Conservation (phyloP, 345 rosid species). For the Pugionium cornutum region DNA sequence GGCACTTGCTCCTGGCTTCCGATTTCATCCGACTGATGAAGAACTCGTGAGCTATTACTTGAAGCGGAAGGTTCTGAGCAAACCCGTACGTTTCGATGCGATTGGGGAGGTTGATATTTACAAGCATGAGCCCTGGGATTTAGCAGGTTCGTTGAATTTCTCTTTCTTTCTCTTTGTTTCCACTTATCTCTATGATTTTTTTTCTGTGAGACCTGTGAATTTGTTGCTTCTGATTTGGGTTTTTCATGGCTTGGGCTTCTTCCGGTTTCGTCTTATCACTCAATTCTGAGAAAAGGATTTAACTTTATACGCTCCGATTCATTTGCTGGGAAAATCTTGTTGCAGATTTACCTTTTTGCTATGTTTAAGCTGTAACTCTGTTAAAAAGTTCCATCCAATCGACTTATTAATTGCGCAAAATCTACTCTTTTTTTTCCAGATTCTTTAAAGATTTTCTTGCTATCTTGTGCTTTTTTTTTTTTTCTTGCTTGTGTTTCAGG, state of each 20-base stretch:
- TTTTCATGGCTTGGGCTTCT: not conserved
- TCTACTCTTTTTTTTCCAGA: not conserved
- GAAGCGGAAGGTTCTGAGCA: conserved; percentile 73
- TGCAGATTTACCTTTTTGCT: conserved; percentile 15
- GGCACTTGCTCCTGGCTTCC: conserved; percentile 88
- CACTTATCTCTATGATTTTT: not conserved
- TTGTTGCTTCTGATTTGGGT: conserved; percentile 20
- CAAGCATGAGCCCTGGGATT: conserved; percentile 87
- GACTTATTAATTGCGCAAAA: not conserved
- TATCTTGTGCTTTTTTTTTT: too few species aligned
- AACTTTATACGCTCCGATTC: conserved; percentile 10
- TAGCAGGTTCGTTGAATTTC: conserved; percentile 50
- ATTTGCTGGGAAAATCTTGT: not conserved
- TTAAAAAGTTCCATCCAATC: not conserved
- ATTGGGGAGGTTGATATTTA: conserved; percentile 72
- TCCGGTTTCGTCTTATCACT: conserved; percentile 10
- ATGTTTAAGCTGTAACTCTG: conserved; percentile 18
- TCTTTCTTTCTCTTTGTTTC: not conserved
- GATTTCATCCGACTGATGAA: conserved; percentile 73
- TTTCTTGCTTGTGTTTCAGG: not conserved
- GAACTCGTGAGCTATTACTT: conserved; percentile 81
- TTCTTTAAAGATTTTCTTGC: not conserved
- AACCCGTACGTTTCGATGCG: conserved; percentile 69
- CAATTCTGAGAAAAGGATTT: conserved; percentile 17
- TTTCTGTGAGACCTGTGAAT: not conserved